Conservation (phyloP, 768 basidiomycete genomes). For the Leccinum broughii region DNA sequence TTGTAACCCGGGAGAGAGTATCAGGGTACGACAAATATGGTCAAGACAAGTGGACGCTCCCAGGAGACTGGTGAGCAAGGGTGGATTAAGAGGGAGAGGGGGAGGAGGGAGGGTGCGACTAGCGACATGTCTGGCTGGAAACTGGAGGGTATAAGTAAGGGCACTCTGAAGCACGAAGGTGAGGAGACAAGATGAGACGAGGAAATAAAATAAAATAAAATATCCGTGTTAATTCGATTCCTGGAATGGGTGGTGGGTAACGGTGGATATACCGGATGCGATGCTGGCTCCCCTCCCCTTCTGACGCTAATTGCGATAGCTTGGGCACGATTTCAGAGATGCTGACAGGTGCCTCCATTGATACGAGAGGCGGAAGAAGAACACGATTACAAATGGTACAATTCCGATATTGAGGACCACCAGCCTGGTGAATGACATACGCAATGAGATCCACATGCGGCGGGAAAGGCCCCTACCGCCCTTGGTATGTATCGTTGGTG, state of each 20-base stretch:
- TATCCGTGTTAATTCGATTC: conserved; percentile 9
- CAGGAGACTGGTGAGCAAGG: background rate
- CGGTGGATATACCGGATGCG: conserved; percentile 6
- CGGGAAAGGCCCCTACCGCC: conserved; percentile 1
- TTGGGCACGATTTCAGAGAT: conserved; percentile 6
- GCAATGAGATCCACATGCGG: conserved; percentile 9
- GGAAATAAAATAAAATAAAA: background rate
- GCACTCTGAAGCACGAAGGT: background rate
- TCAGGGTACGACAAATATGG: background rate
- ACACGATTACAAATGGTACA: conserved; percentile 7
- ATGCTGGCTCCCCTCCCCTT: conserved; percentile 1
- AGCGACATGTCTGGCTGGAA: background rate
- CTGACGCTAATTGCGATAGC: conserved; percentile 25
- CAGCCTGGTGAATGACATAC: conserved; percentile 4
- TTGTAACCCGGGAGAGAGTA: background rate
- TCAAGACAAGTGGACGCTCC: background rate
- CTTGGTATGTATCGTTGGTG: background rate
- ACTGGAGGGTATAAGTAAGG: conserved; percentile 25
- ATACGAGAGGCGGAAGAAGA: conserved; percentile 4
- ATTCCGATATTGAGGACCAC: conserved; percentile 24
- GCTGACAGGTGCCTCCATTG: conserved; percentile 6
- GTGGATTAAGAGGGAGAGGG: background rate
- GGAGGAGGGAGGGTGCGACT: conserved; percentile 1
- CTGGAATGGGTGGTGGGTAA: background rate
- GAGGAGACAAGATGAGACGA: background rate